phyloP scores from a whole-genome alignment of 2,329 filamentous ascomycete species.

The Fusarium heterosporum region DNA sequence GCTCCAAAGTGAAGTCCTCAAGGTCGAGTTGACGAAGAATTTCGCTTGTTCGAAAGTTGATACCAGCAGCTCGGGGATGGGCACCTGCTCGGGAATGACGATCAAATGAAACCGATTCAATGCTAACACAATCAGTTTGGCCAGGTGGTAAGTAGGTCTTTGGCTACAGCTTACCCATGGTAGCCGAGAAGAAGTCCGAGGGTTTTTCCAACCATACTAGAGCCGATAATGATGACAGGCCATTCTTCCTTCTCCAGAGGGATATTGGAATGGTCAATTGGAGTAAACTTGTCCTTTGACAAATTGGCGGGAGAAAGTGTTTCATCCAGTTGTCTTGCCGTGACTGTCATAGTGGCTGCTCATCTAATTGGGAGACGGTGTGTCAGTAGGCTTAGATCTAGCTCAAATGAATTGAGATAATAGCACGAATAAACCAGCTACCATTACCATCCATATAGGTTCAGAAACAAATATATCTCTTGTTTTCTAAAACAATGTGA shows the following conservation, averaged over 20 bases:
- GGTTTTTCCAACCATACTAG: conserved; percentile 6
- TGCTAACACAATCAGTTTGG: too few species aligned
- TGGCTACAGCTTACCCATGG: neutral
- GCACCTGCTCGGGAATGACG: neutral
- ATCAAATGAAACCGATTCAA: neutral
- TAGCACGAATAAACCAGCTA: too few species aligned
- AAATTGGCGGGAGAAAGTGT: neutral
- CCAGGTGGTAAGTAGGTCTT: too few species aligned
- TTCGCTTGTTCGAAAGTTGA: conserved; percentile 1
- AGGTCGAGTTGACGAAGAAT: neutral
- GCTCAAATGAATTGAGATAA: too few species aligned
- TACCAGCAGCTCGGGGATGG: neutral
- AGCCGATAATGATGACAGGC: conserved; percentile 5
- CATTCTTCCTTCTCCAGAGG: neutral
- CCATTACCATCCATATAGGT: too few species aligned
- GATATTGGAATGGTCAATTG: neutral
- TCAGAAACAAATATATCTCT: too few species aligned
- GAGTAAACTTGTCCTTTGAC: neutral
- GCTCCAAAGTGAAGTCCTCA: neutral
- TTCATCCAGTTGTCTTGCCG: neutral
- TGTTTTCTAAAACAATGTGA: too few species aligned
- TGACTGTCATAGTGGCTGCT: neutral
- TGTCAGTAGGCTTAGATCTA: too few species aligned
- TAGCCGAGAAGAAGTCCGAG: conserved; percentile 7
- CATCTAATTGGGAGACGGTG: too few species aligned